Percentiles rank a stretch among this genome's conserved stretches.
Evolutionary conservation across 306 rosid species (phyloP).

Genomic region (Hippophae rhamnoides): DNA sequence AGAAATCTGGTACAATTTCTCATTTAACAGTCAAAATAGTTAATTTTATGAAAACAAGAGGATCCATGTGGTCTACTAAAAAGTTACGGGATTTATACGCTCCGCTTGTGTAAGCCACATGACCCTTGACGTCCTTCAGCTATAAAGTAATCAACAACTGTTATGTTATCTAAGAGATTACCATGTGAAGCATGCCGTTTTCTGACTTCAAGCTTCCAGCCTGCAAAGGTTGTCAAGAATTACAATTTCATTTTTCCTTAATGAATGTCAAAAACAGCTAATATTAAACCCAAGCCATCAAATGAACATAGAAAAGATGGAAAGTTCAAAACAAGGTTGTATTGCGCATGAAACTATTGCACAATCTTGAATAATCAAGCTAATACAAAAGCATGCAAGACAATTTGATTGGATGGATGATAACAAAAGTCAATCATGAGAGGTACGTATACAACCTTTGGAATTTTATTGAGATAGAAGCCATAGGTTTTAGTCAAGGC

Average conservation of each 20-base stretch:
- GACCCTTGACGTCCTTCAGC: not conserved
- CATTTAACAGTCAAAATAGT: too few relatives aligned
- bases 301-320: too few relatives aligned
- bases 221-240: slow-evolving; percentile 31
- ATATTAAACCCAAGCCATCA: not conserved
- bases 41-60: too few relatives aligned
- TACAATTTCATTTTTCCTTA: slow-evolving; percentile 16
- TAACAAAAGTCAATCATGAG: not conserved
- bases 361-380: not conserved
- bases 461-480: not conserved
- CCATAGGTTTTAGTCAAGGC: too few relatives aligned
- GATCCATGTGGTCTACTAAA: too few relatives aligned
- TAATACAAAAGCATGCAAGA: not conserved
- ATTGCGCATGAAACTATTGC: not conserved
- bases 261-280: not conserved
- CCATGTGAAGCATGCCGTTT: slow-evolving; percentile 70
- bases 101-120: too few relatives aligned
- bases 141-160: not conserved
- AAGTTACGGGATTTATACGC: too few relatives aligned
- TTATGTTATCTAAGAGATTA: slow-evolving; percentile 23
- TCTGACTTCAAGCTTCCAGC: slow-evolving; percentile 53
- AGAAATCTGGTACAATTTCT: too few relatives aligned
- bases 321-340: too few relatives aligned
- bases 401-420: not conserved
- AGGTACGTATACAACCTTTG: not conserved